A percentile compares a stretch with the other conserved stretches of the same genome.
phyloP scores from a whole-genome alignment of 2,329 filamentous ascomycete species.

The Cryphonectria radicalis region DNA sequence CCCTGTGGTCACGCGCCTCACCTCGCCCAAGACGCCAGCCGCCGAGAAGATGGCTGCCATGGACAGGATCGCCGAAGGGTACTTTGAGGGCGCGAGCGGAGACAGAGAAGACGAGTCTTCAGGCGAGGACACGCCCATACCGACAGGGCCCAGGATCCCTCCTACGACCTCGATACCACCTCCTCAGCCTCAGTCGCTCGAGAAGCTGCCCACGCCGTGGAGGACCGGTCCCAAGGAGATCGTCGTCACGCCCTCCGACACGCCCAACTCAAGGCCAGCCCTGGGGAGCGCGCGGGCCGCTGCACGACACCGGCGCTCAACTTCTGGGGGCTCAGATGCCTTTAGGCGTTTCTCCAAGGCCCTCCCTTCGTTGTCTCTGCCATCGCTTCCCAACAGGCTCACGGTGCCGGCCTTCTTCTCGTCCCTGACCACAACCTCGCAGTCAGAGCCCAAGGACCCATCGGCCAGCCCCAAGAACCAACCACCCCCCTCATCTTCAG shows the following conservation, averaged over 20 bases:
- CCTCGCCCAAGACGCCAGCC: constrained; percentile 58
- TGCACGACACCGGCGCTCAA: constrained; percentile 53
- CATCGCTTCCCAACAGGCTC: constrained; percentile 42
- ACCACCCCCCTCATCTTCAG: too few species aligned
- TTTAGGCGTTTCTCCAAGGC: constrained; percentile 61
- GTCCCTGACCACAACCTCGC: constrained; percentile 36
- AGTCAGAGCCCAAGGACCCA: constrained; percentile 34
- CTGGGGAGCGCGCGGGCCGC: constrained; percentile 54
- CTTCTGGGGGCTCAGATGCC: constrained; percentile 61
- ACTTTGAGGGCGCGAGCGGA: constrained; percentile 38
- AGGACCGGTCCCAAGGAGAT: constrained; percentile 47
- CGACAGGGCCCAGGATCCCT: constrained; percentile 7
- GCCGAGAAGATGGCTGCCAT: constrained; percentile 62
- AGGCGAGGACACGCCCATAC: constrained; percentile 20
- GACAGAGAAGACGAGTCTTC: constrained; percentile 23
- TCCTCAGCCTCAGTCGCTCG: constrained; percentile 28
- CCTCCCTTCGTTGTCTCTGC: constrained; percentile 58
- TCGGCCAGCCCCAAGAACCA: constrained; percentile 26
- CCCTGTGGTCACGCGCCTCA: constrained; percentile 58
- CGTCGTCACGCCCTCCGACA: constrained; percentile 32
- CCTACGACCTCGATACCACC: constrained; percentile 16
- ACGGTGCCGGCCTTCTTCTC: constrained; percentile 47
- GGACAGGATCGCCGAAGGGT: constrained; percentile 45
- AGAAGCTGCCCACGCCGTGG: constrained; percentile 43
- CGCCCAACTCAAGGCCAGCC: constrained; percentile 40